Evolutionary conservation across 257 asterid species (phyloP), one percentile per base, ranked within the genome.

Genomic region (Petunia axillaris): DNA sequence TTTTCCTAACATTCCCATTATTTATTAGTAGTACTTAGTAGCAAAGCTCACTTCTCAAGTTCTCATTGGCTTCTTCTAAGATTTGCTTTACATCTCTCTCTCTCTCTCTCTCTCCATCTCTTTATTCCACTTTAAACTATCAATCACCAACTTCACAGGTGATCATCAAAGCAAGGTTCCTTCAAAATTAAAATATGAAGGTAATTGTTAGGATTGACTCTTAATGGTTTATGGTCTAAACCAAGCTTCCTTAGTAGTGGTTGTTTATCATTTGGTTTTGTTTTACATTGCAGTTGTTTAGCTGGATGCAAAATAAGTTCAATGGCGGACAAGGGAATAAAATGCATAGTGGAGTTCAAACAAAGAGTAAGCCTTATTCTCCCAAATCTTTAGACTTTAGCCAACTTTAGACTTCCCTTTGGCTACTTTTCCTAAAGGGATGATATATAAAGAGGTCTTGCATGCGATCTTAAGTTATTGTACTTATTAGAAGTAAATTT

Each of bases 41-140:
- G 92, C 87, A 87, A 81, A 84, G 84, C 87, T 87, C 84, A 85
- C 81, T 80, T 85, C 88, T 88, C 87, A 85, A 85, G 80, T 80
- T 85, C 88, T 88, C 87, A 85, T 88, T 91, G 96, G 94, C 88
- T 89, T 84, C 88, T 89, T 84, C 88, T 87, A 86, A 86, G 87
- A 85, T 86, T 89, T 85, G 80, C 89, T 86, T 81, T 80, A 82
- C 6, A 43, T n/a, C 52, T 15, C 46, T 5, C 43, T 16, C 60
- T n/a, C 43, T 16, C 60, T n/a, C 16, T 50, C 41, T 15, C 40
- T 8, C 15, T 25, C 77, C 25, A 8, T 46, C 40, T 53, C n/a
- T 71, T 36, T 16, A 8, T 8, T 14, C 53, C 13, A 35, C 70
- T 63, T 3, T 16, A 63, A 9, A 37, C 46, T 65, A 59, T 13